Percentiles rank a stretch among this genome's conserved stretches.
Conservation (phyloP, 2,329 filamentous ascomycete species). For the Ophioceras dolichostomum region DNA sequence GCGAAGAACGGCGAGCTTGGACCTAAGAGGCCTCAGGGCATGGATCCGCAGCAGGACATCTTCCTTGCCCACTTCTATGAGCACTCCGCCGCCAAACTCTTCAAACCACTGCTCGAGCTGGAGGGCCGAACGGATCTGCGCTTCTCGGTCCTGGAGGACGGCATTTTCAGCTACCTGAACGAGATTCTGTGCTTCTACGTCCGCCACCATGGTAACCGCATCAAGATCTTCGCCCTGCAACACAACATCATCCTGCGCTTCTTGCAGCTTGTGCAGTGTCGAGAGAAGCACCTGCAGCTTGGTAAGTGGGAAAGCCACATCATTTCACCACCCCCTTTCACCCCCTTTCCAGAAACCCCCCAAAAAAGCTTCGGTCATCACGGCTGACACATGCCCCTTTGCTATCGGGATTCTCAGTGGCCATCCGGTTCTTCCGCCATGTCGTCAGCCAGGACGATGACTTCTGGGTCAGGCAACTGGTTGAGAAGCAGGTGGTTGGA, state of each 20-base stretch:
- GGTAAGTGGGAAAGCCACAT: conserved; percentile 43
- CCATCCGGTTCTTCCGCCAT: conserved; percentile 86
- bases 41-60: conserved; percentile 65
- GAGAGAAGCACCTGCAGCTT: conserved; percentile 86
- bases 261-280: conserved; percentile 67
- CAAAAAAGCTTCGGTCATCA: conserved; percentile 1
- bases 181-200: conserved; percentile 93
- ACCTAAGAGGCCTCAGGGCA: conserved; percentile 48
- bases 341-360: no score
- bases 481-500: conserved; percentile 67
- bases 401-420: conserved; percentile 39
- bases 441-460: conserved; percentile 79
- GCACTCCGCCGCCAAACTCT: conserved; percentile 70
- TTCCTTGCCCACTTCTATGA: conserved; percentile 89
- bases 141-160: conserved; percentile 72
- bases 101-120: conserved; percentile 73
- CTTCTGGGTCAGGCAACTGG: conserved; percentile 79
- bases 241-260: conserved; percentile 70
- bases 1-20: conserved; percentile 50
- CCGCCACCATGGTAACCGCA: conserved; percentile 73
- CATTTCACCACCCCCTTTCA: not conserved
- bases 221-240: conserved; percentile 76
- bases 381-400: conserved; percentile 13
- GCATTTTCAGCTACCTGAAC: conserved; percentile 82
- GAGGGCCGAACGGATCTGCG: conserved; percentile 56